Evolutionary conservation across 768 basidiomycete species (phyloP), one percentile per base, ranked within the genome.

Genomic region (Phylloporus sp.): DNA sequence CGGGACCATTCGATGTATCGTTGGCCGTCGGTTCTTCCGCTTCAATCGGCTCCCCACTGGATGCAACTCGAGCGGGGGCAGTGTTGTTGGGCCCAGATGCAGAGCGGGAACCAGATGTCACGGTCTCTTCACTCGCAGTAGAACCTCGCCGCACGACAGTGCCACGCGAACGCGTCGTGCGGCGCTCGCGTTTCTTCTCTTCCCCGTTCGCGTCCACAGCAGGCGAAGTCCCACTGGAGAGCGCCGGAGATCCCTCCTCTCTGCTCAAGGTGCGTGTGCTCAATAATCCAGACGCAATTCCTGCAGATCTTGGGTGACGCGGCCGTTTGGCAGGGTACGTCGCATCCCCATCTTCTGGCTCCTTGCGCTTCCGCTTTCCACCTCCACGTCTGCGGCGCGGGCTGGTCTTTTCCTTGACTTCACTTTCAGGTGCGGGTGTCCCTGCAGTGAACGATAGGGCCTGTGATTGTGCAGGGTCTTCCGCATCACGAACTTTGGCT

Each of bases 301-400:
- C 42, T 38, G 66, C 66, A 13, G 61, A 75, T 53, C 85, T 70
- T 6, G 81, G 76, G 49, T 76, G 71, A 24, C 85, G 77, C 18
- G 81, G 74, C 23, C 83, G 76, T 68, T 85, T 87, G 11, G 84
- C 81, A n/a, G 85, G 84, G 60, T 85, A 86, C n/a, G 80, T 78
- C 2, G 79, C 75, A 55, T 86, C 84, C 12, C 77, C 79, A 41
- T 85, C 83, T 39, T 86, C 84, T 7, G 61, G 66, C 28, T 84
- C 83, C 60, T 72, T 82, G 20, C 84, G 73, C 62, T 77, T 83
- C 48, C 85, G 72, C 63, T 81, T 73, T 24, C 74, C 75, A 3
- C 74, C 73, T 2, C 66, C 68, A 6, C 67, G 67, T 50, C 71
- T 73, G 67, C 80, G 80, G 43, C 80, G 76, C 22, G 82, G 80